phyloP scores from a whole-genome alignment of 2,329 filamentous ascomycete genomes.

The Didymella pomorum region DNA sequence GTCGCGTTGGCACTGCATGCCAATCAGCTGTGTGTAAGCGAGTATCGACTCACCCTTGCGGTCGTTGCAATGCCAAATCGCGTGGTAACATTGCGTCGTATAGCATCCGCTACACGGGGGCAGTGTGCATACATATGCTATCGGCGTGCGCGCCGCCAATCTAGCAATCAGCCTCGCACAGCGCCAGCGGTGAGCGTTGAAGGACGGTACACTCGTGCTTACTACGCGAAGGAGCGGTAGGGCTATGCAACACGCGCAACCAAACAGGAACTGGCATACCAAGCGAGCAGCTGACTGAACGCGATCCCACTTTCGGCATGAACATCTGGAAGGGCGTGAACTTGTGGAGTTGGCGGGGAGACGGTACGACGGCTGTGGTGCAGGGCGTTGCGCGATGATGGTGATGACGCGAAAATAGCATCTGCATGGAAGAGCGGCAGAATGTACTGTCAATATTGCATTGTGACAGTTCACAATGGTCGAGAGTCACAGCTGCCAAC shows the following conservation, averaged over 20 bases:
- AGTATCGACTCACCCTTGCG: slow-evolving; percentile 25
- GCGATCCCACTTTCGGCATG: slow-evolving; percentile 21
- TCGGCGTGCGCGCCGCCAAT: slow-evolving; percentile 16
- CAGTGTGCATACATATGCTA: slow-evolving; percentile 14
- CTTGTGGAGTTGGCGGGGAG: slow-evolving; percentile 24
- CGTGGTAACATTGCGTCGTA: slow-evolving; percentile 16
- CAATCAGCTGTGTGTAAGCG: slow-evolving; percentile 9
- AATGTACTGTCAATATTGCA: background rate
- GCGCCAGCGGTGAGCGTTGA: slow-evolving; percentile 15
- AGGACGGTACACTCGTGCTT: slow-evolving; percentile 6
- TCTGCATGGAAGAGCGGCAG: slow-evolving; percentile 2
- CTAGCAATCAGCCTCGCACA: slow-evolving; percentile 17
- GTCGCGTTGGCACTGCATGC: slow-evolving; percentile 6
- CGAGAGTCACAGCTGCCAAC: background rate
- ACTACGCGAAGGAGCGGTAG: slow-evolving; percentile 28
- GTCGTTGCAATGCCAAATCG: slow-evolving; percentile 15
- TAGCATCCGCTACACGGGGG: slow-evolving; percentile 11
- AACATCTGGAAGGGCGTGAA: slow-evolving; percentile 23
- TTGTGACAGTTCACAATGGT: background rate
- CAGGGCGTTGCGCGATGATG: slow-evolving; percentile 3
- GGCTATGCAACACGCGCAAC: slow-evolving; percentile 30
- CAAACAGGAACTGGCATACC: slow-evolving; percentile 21
- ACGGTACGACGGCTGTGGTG: slow-evolving; percentile 17
- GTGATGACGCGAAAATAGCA: slow-evolving; percentile 8
- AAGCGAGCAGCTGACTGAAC: slow-evolving; percentile 33